A percentile compares a stretch with the other conserved stretches of the same genome.
phyloP scores from a whole-genome alignment of 495 filamentous ascomycete genomes.

The Hypoxylon lienhwacheense region DNA sequence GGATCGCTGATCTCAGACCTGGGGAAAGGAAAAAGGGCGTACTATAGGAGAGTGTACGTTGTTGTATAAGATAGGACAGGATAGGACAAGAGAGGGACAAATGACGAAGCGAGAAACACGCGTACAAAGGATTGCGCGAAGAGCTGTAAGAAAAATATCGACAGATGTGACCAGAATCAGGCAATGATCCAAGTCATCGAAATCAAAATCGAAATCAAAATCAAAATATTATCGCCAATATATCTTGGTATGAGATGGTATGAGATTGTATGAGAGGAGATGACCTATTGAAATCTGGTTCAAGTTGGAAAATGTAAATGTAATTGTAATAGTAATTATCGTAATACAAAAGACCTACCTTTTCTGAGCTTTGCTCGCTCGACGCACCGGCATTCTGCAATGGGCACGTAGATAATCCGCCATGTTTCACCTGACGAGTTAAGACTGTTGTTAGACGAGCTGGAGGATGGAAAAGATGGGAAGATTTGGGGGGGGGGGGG shows the following conservation, averaged over 20 bases:
- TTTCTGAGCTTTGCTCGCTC: not conserved
- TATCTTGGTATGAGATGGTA: too few species aligned
- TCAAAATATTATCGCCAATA: too few species aligned
- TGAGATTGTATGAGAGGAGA: too few species aligned
- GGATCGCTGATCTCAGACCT: slow-evolving; percentile 19
- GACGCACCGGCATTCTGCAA: slow-evolving; percentile 11
- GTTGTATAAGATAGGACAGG: too few species aligned
- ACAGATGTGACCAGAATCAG: slow-evolving; percentile 5
- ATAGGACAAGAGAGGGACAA: slow-evolving; percentile 5
- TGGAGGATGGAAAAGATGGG: too few species aligned
- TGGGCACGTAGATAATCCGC: slow-evolving; percentile 11
- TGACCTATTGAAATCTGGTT: slow-evolving; percentile 12
- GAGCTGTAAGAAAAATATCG: slow-evolving; percentile 11
- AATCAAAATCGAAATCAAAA: too few species aligned
- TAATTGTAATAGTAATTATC: slow-evolving; percentile 1
- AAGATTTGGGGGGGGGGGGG: too few species aligned
- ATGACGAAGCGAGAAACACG: slow-evolving; percentile 20
- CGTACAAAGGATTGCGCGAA: slow-evolving; percentile 30
- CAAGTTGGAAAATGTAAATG: not conserved
- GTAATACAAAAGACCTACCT: slow-evolving; percentile 4
- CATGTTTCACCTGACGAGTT: slow-evolving; percentile 26
- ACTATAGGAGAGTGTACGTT: not conserved
- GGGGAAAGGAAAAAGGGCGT: slow-evolving; percentile 1
- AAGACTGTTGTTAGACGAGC: too few species aligned
- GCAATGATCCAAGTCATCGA: slow-evolving; percentile 21